Evolutionary conservation across 225 moss, liverwort and hornwort genomes (phyloP).

Genomic region (Thuidium tamariscinum): DNA sequence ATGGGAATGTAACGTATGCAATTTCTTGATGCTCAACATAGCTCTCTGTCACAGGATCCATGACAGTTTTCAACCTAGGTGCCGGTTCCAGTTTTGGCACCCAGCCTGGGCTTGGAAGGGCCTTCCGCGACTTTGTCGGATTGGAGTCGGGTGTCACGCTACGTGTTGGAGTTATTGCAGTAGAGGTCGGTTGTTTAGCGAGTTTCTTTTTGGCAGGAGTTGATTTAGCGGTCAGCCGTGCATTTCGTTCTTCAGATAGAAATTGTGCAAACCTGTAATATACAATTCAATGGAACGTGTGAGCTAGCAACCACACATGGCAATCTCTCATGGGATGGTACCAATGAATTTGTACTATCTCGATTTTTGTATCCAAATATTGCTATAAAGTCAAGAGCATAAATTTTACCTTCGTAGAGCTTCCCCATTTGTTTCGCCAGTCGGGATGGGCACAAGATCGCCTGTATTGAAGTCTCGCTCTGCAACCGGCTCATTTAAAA

Average conservation of each 20-base stretch:
- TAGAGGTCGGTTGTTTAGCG: neutral
- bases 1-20: conserved; percentile 38
- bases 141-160: neutral
- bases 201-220: neutral
- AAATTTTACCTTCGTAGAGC: conserved; percentile 42
- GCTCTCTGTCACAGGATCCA: neutral
- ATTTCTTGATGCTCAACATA: conserved; percentile 9
- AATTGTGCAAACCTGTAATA: conserved; percentile 28
- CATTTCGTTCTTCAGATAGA: conserved; percentile 44
- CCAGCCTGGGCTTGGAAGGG: neutral
- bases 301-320: neutral
- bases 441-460: conserved; percentile 16
- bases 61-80: neutral
- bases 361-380: neutral
- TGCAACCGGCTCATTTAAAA: conserved; percentile 19
- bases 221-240: neutral
- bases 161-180: neutral
- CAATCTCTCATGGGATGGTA: neutral
- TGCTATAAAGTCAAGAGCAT: neutral
- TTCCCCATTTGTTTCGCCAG: conserved; percentile 36
- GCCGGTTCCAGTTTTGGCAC: neutral
- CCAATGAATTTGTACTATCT: neutral
- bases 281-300: neutral
- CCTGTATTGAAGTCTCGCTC: conserved; percentile 35
- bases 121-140: neutral